phyloP scores from a whole-genome alignment of 2,329 filamentous ascomycete species.

The Colletotrichum echinochloae region DNA sequence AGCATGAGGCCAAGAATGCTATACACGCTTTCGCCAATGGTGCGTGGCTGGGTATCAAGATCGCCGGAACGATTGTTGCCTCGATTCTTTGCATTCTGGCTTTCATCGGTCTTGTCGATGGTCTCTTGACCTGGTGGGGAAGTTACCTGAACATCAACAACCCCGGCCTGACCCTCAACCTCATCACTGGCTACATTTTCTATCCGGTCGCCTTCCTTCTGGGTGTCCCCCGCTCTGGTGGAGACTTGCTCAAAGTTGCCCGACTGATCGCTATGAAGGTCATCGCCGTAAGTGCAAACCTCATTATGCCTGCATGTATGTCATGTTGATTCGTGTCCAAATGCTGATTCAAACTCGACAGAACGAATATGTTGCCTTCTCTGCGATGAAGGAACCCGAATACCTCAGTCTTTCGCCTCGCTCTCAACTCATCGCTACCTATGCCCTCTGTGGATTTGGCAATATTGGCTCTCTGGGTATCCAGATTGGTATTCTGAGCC shows the following conservation, averaged over 20 bases:
- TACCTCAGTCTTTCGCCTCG: constrained; percentile 74
- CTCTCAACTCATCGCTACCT: constrained; percentile 85
- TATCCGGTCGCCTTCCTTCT: constrained; percentile 86
- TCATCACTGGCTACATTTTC: constrained; percentile 81
- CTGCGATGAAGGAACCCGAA: constrained; percentile 59
- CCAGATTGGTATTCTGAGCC: constrained; percentile 88
- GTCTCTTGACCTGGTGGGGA: constrained; percentile 86
- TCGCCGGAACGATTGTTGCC: constrained; percentile 83
- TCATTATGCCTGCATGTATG: background rate
- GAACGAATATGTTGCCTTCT: constrained; percentile 86
- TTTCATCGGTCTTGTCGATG: constrained; percentile 79
- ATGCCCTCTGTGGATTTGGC: constrained; percentile 85
- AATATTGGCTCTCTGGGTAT: constrained; percentile 91
- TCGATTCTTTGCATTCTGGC: constrained; percentile 88
- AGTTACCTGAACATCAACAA: constrained; percentile 79
- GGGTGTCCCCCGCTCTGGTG: constrained; percentile 75
- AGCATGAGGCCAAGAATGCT: constrained; percentile 80
- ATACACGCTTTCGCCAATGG: constrained; percentile 89
- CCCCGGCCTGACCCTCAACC: constrained; percentile 77
- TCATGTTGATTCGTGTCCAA: constrained; percentile 44
- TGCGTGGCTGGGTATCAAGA: constrained; percentile 87
- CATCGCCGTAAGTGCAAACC: constrained; percentile 67
- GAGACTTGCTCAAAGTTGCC: constrained; percentile 77
- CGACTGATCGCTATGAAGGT: constrained; percentile 88
- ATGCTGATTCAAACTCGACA: constrained; percentile 40